Base-by-base conservation (phyloP, 2,329 filamentous ascomycete genomes). In the Didymella arachidicola region DNA sequence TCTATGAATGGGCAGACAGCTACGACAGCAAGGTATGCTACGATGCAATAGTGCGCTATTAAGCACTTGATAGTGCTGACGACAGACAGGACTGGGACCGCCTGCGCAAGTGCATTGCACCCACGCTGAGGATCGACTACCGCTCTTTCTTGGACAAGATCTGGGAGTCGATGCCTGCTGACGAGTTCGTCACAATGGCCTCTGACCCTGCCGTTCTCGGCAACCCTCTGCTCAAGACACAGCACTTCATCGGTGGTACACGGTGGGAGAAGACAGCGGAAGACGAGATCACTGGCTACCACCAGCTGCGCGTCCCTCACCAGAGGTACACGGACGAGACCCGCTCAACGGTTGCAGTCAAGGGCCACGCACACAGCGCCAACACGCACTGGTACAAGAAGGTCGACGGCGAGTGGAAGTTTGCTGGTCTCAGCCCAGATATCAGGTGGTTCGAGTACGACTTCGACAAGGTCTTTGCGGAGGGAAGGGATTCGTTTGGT, bases 71-170 rank as follows among this genome's bases (percentile, higher is more conserved):
- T 14, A 30, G n/a, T 2, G 18, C 57, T 60, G 22, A 60, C 43
- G 18, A 34, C 18, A 38, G 5, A 19, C 54, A 77, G 77, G 84
- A 89, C 77, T 89, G 86, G 86, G 79, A 81, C 14, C 82, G 85
- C 50, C 81, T 89, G 27, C 71, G 79, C 64, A 84, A 82, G 62
- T 85, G 83, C 79, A 87, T 90, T 64, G 87, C 87, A 2, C 87
- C 87, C 1, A 87, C 83, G 1, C 71, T 87, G 14, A 79, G 78
- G 82, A 83, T 92, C 68, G 90, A 93, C 81, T 93, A 93, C 83
- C 81, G 74, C 63, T 86, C 74, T 14, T 81, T 85, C 68, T 77
- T 85, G 60, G 77, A 81, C 76, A 83, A 84, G 73, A 70, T 82
- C 51, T 86, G 84, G 83, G 82, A 85, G 60, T 73, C 77, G 16